These are phyloP conservation scores for Sarocladium kiliense DNA, from an alignment of 2,329 filamentous ascomycete genomes.

Conservation along the genomic window DNA sequence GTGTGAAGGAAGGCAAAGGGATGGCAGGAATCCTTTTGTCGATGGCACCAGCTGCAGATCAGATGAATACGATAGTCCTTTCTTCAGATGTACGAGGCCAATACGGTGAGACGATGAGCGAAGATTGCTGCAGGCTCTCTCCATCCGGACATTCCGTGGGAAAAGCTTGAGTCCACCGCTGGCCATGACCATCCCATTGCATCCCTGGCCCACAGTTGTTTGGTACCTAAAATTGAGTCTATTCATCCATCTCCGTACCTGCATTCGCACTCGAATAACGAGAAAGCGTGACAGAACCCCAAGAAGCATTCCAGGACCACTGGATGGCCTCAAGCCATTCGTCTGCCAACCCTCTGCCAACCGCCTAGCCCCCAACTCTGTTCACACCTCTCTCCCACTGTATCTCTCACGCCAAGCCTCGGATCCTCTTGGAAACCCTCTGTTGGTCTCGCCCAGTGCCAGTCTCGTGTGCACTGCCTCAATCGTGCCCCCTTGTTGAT, in stretches of 20 bases:
- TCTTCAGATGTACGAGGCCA: too few relatives aligned
- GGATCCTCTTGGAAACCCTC: background rate
- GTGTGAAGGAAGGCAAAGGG: background rate
- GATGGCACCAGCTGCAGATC: too few relatives aligned
- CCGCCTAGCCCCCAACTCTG: too few relatives aligned
- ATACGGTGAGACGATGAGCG: background rate
- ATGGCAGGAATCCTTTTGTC: background rate
- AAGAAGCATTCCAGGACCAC: too few relatives aligned
- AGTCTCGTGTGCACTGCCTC: slow-evolving; percentile 5
- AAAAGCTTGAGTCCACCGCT: background rate
- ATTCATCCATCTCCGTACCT: too few relatives aligned
- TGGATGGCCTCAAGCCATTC: too few relatives aligned
- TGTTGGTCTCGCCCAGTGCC: background rate
- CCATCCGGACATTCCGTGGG: background rate
- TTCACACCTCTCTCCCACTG: background rate
- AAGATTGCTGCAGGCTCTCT: background rate
- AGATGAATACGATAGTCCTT: too few relatives aligned
- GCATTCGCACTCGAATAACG: too few relatives aligned
- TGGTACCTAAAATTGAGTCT: background rate
- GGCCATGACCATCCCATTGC: too few relatives aligned
- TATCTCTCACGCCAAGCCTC: slow-evolving; percentile 3
- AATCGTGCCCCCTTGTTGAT: background rate
- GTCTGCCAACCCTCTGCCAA: too few relatives aligned
- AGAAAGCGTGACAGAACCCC: too few relatives aligned
- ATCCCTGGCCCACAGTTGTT: background rate